Base-by-base conservation (phyloP, 768 basidiomycete genomes). In the Boletus patriciae region DNA sequence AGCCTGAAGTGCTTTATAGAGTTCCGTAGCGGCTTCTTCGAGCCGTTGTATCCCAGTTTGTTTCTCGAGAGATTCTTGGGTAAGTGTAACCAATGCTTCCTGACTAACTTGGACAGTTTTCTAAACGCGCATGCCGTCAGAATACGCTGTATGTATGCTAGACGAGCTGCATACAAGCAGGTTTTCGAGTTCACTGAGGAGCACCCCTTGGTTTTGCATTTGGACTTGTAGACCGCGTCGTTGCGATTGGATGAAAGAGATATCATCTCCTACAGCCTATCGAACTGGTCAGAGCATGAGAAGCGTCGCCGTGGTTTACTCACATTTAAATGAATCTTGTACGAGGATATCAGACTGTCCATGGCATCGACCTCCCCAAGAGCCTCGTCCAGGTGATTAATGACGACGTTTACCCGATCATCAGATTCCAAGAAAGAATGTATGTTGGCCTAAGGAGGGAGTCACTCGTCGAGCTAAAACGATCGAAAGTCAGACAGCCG, bases 351-450 rank as follows among this genome's bases (percentile, higher is more conserved):
- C 45, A 91, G 80, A 52, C 86, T 83, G 62, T 97, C 94, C 83
- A 98, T 90, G 54, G 81, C 85, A 67, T 98, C 94, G 41, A 98
- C 78, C 72, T 98, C 95, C 9, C 80, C 75, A 34, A 98, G 74
- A 5, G 94, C 93, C 36, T 94, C 90, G 55, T 98, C 95, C 64
- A 99, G 83, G 67, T 83, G 88, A 62, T 90, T 91, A 67, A 97
- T 73, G 29, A 99, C 95, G 10, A 87, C 75, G 42, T 79, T 81
- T 53, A 99, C 86, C 31, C 96, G 83, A 67, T 98, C 94, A 69
- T 99, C 97, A 10, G 90, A 90, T 73, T 98, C 97, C 44, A 98
- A 78, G 74, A 98, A 98, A 3, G 97, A 97, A 70, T 98, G 92
- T 33, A 98, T 90, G 67, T 96, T 98, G 3, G 96, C 96, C 95